Conservation (phyloP, 352 stramenopile species). For the Halophytophthora polymorphica region DNA sequence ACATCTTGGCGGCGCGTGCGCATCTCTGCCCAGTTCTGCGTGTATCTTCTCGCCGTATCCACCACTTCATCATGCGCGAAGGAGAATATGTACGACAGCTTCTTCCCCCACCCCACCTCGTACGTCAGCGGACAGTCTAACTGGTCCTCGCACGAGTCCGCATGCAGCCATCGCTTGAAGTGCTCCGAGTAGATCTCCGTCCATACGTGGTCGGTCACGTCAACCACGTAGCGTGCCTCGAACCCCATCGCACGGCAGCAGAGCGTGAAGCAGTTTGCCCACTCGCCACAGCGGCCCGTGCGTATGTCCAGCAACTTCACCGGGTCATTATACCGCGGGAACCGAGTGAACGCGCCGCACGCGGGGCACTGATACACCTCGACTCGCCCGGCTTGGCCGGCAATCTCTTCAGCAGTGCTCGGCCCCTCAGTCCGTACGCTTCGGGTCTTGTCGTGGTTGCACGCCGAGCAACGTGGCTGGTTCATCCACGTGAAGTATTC, state of each 20-base stretch:
- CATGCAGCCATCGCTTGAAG: constrained; percentile 90
- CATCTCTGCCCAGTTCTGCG: constrained; percentile 66
- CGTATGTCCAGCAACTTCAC: constrained; percentile 83
- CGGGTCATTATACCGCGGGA: constrained; percentile 90
- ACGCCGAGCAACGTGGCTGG: constrained; percentile 60
- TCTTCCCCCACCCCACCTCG: constrained; percentile 94
- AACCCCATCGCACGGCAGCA: constrained; percentile 89
- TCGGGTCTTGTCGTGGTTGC: constrained; percentile 47
- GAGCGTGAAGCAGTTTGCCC: constrained; percentile 93
- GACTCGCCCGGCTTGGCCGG: constrained; percentile 65
- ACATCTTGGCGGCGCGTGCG: constrained; percentile 56
- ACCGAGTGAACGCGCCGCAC: constrained; percentile 62
- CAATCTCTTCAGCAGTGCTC: constrained; percentile 52
- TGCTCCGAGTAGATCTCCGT: constrained; percentile 88
- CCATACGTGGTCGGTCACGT: constrained; percentile 96
- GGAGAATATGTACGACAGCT: constrained; percentile 91
- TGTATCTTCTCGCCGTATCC: constrained; percentile 87
- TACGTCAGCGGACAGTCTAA: constrained; percentile 93
- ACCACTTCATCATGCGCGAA: constrained; percentile 86
- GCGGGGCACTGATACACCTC: constrained; percentile 84
- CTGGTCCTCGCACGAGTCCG: constrained; percentile 92
- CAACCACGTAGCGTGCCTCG: constrained; percentile 89
- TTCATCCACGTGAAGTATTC: constrained; percentile 93
- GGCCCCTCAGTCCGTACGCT: constrained; percentile 38
- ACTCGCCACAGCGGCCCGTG: constrained; percentile 89